Base-by-base conservation (phyloP, 495 filamentous ascomycete genomes). In the Penicillium samsonianum region DNA sequence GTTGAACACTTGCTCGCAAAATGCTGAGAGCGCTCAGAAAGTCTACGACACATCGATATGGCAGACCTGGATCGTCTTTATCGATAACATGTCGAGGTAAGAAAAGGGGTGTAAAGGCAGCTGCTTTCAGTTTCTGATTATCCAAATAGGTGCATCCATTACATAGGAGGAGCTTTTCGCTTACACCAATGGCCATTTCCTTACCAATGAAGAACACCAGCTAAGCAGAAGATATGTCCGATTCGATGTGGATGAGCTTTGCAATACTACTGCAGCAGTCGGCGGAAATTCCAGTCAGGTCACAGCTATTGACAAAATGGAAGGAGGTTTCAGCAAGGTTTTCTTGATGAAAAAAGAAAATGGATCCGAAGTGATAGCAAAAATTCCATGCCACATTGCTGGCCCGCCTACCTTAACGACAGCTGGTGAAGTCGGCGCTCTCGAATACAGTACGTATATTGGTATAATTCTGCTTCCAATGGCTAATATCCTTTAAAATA, bases 241-340 rank as follows among this genome's bases (percentile, higher is more conserved):
- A 45, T 75, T 77, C 49, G 43, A 72, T 33, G 4, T 74, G 7
- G 59, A 73, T 45, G 62, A 60, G 10, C 67, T 77, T 37, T 73
- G 68, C 53, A 52, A 68, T 41, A 42, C 65, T 42, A 65, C 64
- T 44, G 68, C 63, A 5, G 28, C 57, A 9, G 28, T 11, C 28
- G 28, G 28, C 9, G 28, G 26, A 28, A 28, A 30, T 8, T 30
- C 8, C 9, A 30, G 28, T 30, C 62, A 19, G 8, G 61, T 75
- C 11, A 57, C 19, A 45, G 61, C 58, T 28, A 65, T 77, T 40
- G 65, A 74, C 19, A 74, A 74, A 46, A 57, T 75, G 45, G 73
- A 77, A 62, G 69, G 73, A 19, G 71, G 70, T 8, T 77, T 75
- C 51, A 73, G 68, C 59, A 75, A 75, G 57, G 74, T 67, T 51